Evolutionary conservation across 2,329 filamentous ascomycete species (phyloP).

Genomic region (Verticillium tricorpus): DNA sequence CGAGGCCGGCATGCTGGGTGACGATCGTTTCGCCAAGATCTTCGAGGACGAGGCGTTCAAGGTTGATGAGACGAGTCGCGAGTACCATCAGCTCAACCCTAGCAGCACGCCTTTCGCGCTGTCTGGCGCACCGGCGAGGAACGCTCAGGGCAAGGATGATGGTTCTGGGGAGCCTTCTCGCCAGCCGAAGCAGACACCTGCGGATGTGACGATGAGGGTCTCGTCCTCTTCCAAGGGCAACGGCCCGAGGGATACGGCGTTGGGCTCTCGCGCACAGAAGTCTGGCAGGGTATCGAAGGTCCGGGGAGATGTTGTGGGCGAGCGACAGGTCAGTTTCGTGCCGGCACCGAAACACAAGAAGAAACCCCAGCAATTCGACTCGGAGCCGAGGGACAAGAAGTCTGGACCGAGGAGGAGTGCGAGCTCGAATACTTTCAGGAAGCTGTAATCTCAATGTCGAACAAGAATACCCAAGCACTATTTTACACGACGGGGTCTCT

Average conservation of each 20-base stretch:
- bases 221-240: conserved; percentile 64
- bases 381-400: conserved; percentile 25
- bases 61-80: conserved; percentile 82
- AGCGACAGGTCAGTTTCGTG: conserved; percentile 69
- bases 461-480: background rate
- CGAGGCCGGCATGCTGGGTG: conserved; percentile 66
- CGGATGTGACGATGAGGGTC: conserved; percentile 56
- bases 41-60: conserved; percentile 93
- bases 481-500: background rate
- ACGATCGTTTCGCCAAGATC: conserved; percentile 80
- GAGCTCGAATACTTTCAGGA: conserved; percentile 70
- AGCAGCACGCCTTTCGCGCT: conserved; percentile 50
- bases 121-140: background rate
- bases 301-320: conserved; percentile 50
- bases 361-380: conserved; percentile 24
- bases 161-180: conserved; percentile 21
- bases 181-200: background rate
- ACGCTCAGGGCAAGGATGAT: conserved; percentile 7
- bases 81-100: conserved; percentile 86
- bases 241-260: conserved; percentile 51
- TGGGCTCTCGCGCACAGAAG: conserved; percentile 53
- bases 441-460: conserved; percentile 40
- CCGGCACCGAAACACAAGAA: conserved; percentile 53
- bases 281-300: conserved; percentile 41
- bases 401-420: conserved; percentile 60